Evolutionary conservation across 306 rosid genomes (phyloP).

Genomic region (peach (Prunus persica)): DNA sequence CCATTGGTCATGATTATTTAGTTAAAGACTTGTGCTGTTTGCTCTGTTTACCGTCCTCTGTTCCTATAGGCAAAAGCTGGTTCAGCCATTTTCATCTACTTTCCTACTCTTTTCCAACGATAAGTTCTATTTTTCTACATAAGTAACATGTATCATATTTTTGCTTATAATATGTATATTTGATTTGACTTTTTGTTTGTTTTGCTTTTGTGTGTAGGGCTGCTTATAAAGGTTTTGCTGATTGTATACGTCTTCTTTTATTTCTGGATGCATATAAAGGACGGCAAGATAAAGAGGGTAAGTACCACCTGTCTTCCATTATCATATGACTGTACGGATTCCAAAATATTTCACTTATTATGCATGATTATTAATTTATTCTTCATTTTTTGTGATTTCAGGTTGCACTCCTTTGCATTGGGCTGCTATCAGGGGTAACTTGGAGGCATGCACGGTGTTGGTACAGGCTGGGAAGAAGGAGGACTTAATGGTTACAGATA

Average conservation of each 20-base stretch:
- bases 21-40: slow-evolving; percentile 3
- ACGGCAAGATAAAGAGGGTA: slow-evolving; percentile 97
- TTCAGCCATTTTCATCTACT: slow-evolving; percentile 7
- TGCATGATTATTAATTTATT: slow-evolving; percentile 1
- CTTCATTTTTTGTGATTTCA: slow-evolving; percentile 33
- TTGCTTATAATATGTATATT: not conserved
- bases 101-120: not conserved
- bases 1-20: not conserved
- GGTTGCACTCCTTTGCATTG: slow-evolving; percentile 99
- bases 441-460: slow-evolving; percentile 96
- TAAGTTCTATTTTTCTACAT: not conserved
- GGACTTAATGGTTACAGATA: slow-evolving; percentile 84
- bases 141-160: not conserved
- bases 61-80: not conserved
- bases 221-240: slow-evolving; percentile 99
- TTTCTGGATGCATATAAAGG: slow-evolving; percentile 89
- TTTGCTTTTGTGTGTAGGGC: slow-evolving; percentile 62
- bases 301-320: slow-evolving; percentile 17
- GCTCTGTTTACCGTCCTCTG: not conserved
- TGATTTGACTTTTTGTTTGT: not conserved
- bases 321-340: not conserved
- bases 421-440: slow-evolving; percentile 96
- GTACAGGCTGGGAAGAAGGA: slow-evolving; percentile 99
- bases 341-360: slow-evolving; percentile 9
- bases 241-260: slow-evolving; percentile 84